These are phyloP conservation scores for Favolaschia claudopus DNA, from an alignment of 768 basidiomycete genomes.

Conservation along the genomic window DNA sequence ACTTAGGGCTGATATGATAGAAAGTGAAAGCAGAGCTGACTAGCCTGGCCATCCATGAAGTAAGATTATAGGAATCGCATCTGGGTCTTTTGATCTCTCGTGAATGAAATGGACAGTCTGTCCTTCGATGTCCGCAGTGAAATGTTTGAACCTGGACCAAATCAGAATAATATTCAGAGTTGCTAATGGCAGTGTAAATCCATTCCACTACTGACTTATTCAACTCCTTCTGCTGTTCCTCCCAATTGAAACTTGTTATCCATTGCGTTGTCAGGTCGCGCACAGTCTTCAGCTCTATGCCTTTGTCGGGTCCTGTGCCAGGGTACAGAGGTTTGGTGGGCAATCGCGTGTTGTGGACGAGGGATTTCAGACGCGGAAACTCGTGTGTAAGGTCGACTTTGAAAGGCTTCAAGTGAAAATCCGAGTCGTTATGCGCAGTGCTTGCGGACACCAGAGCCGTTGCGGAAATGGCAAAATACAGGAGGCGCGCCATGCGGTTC, in stretches of 20 bases:
- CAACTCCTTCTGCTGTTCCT: too few species aligned
- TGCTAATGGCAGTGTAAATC: too few species aligned
- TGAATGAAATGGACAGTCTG: conserved; percentile 4
- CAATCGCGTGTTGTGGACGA: not conserved
- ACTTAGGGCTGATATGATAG: not conserved
- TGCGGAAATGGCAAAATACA: too few species aligned
- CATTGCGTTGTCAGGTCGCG: too few species aligned
- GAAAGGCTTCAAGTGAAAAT: conserved; percentile 8
- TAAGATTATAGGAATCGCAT: not conserved
- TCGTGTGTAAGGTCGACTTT: not conserved
- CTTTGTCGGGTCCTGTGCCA: not conserved
- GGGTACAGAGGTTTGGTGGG: conserved; percentile 3
- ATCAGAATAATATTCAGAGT: too few species aligned
- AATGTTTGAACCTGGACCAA: conserved; percentile 14
- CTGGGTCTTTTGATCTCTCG: not conserved
- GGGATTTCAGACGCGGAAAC: not conserved
- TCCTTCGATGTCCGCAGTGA: conserved; percentile 16
- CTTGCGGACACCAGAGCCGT: too few species aligned
- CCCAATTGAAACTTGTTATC: too few species aligned
- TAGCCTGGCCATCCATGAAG: conserved; percentile 1
- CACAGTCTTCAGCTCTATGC: too few species aligned
- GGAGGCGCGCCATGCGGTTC: too few species aligned
- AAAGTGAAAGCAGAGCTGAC: not conserved
- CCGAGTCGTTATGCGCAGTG: too few species aligned
- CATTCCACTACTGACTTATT: too few species aligned